phyloP scores from a whole-genome alignment of 2,329 filamentous ascomycete genomes.

The Fusarium subglutinans region DNA sequence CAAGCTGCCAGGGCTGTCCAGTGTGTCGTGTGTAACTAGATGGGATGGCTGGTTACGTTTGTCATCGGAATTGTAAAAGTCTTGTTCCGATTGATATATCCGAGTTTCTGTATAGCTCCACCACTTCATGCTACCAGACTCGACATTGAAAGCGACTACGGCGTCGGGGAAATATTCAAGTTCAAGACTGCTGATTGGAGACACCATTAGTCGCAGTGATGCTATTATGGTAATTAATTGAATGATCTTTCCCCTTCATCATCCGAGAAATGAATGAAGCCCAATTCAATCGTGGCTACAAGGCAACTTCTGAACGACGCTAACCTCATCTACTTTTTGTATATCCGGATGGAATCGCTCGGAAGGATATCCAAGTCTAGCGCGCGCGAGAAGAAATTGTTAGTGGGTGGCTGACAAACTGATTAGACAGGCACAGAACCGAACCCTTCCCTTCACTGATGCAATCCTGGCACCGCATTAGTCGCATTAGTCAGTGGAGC shows the following conservation, averaged over 20 bases:
- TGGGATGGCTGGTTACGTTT: neutral
- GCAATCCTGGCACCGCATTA: conserved; percentile 14
- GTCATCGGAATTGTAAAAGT: neutral
- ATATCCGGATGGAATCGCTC: conserved; percentile 7
- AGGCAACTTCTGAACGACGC: neutral
- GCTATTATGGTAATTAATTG: neutral
- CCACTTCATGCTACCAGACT: neutral
- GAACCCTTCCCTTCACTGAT: neutral
- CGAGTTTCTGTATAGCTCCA: neutral
- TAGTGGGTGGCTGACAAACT: neutral
- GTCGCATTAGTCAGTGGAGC: conserved; percentile 27
- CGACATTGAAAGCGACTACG: neutral
- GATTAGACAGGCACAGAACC: neutral
- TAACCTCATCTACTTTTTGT: neutral
- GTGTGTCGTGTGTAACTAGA: neutral
- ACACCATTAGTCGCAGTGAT: neutral
- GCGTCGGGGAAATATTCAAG: too few relatives aligned
- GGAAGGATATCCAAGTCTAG: neutral
- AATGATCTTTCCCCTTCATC: too few relatives aligned
- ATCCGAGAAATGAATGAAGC: neutral
- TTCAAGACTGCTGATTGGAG: too few relatives aligned
- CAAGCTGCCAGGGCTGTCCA: neutral
- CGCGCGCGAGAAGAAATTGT: conserved; percentile 6
- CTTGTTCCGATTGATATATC: neutral
- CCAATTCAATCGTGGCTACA: neutral